These are phyloP conservation scores for Talaromyces sp. DNA, from an alignment of 2,329 filamentous ascomycete genomes.

Conservation along the genomic window DNA sequence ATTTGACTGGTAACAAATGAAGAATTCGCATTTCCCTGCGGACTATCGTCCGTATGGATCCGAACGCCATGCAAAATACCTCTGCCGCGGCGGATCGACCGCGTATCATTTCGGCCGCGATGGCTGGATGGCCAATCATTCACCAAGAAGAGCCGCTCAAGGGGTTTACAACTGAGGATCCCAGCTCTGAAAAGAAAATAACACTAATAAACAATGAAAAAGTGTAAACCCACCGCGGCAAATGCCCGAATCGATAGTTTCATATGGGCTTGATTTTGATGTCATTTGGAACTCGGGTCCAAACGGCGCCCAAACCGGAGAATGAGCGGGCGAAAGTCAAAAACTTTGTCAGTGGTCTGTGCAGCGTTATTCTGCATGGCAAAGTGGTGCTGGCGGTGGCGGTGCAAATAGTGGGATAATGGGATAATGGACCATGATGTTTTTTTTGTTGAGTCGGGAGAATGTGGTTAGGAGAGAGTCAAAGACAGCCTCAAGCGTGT, in stretches of 20 bases:
- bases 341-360: neutral
- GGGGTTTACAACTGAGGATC: neutral
- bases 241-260: conserved; percentile 9
- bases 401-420: neutral
- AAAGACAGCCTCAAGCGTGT: neutral
- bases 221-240: neutral
- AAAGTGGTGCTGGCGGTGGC: no score
- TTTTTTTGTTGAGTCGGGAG: neutral
- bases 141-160: neutral
- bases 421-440: neutral
- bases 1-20: conserved; percentile 2
- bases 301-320: no score
- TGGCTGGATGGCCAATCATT: neutral
- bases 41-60: neutral
- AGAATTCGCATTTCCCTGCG: neutral
- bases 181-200: no score
- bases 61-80: neutral
- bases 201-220: neutral
- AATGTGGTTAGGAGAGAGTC: neutral
- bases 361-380: neutral
- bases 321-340: neutral
- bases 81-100: neutral
- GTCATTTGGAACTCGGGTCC: neutral
- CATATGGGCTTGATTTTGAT: neutral
- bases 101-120: neutral